Percentiles rank a stretch among this genome's conserved stretches.
Conservation (phyloP, 306 rosid genomes). For the Ormosia semicastrata region DNA sequence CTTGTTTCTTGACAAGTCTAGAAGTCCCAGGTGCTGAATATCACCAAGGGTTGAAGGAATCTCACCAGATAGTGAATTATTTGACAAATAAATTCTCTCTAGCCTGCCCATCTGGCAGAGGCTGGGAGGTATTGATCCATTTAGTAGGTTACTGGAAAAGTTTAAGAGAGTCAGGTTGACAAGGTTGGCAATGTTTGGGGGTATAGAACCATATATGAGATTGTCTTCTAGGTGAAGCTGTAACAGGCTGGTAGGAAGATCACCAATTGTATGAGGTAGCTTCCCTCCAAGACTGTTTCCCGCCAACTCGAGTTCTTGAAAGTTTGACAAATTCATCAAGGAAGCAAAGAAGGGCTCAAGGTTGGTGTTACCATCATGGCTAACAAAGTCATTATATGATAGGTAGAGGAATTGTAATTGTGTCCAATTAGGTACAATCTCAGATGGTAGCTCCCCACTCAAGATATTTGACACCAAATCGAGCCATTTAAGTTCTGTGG, state of each 20-base stretch:
- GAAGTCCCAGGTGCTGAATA: conserved; percentile 73
- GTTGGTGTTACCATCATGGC: conserved; percentile 75
- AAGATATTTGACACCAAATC: conserved; percentile 73
- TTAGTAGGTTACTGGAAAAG: conserved; percentile 70
- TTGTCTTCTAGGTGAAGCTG: conserved; percentile 59
- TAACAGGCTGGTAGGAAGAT: conserved; percentile 54
- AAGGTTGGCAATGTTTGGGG: conserved; percentile 68
- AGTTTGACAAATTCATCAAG: conserved; percentile 45
- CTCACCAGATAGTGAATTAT: conserved; percentile 81
- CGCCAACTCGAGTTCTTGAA: conserved; percentile 74
- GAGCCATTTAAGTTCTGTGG: conserved; percentile 62
- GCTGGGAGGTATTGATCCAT: conserved; percentile 73
- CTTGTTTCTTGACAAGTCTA: conserved; percentile 77
- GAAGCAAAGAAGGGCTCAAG: conserved; percentile 81
- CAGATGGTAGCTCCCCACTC: conserved; percentile 52
- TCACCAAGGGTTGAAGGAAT: conserved; percentile 72
- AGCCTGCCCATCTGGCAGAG: conserved; percentile 57
- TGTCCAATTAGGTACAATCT: conserved; percentile 46
- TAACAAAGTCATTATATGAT: conserved; percentile 59
- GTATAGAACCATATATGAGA: conserved; percentile 59
- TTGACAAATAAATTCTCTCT: conserved; percentile 73
- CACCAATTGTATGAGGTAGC: conserved; percentile 57
- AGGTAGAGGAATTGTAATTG: conserved; percentile 59
- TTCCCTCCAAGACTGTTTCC: conserved; percentile 67
- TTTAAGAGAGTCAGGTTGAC: conserved; percentile 73